phyloP scores from a whole-genome alignment of 2,329 filamentous ascomycete species.

The Apiospora koreana region DNA sequence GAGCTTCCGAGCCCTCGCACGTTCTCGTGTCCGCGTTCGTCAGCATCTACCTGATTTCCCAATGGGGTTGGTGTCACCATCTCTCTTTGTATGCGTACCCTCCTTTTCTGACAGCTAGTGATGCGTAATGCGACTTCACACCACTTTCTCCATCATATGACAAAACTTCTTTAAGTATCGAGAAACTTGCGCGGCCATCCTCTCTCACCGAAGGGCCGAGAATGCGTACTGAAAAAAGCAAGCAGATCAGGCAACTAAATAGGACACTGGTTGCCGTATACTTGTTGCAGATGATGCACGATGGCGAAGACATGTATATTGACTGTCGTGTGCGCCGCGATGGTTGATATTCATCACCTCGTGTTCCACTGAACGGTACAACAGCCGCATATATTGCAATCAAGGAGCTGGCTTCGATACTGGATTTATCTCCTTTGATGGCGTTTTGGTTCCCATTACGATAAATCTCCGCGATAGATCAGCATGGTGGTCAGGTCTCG shows the following conservation, averaged over 20 bases:
- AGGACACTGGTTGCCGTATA: neutral
- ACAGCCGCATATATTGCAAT: neutral
- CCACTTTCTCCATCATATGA: neutral
- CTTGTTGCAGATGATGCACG: neutral
- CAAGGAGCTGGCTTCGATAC: neutral
- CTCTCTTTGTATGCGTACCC: neutral
- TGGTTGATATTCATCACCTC: neutral
- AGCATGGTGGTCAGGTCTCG: neutral
- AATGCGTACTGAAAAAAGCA: neutral
- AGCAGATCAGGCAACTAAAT: neutral
- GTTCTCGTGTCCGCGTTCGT: neutral
- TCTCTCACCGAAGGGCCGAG: neutral
- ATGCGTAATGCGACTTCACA: slow-evolving; percentile 1
- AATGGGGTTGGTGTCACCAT: neutral
- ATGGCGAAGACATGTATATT: neutral
- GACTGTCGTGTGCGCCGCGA: neutral
- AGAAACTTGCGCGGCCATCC: neutral
- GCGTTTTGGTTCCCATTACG: neutral
- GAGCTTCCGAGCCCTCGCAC: neutral
- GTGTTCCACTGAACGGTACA: neutral
- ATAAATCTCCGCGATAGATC: neutral
- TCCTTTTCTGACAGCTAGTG: neutral
- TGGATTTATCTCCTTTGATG: too few relatives aligned
- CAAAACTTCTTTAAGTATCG: neutral
- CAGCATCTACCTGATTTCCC: neutral